Conservation (phyloP, 805 yeast genomes). For the Lipomyces spencermartinsiae region DNA sequence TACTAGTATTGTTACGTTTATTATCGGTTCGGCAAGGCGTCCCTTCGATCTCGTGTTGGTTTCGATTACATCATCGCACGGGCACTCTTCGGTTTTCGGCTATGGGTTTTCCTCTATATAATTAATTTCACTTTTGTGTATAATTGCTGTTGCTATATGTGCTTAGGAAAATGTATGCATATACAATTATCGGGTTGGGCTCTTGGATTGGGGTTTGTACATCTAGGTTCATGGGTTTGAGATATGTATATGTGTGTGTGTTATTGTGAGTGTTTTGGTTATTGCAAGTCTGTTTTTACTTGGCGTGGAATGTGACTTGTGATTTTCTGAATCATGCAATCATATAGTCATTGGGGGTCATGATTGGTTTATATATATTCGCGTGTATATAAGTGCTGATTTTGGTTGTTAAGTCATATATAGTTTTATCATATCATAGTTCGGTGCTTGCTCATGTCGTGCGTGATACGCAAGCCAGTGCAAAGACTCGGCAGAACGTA, state of each 20-base stretch:
- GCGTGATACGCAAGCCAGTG: no score
- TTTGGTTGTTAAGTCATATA: neutral
- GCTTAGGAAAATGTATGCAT: constrained; percentile 6
- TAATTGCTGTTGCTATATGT: neutral
- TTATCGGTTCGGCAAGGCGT: constrained; percentile 6
- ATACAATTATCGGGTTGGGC: constrained; percentile 2
- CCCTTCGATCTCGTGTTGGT: neutral
- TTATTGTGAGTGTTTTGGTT: constrained; percentile 3
- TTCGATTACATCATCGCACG: constrained; percentile 3
- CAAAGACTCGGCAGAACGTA: no score
- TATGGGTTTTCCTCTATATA: neutral
- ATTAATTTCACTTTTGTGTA: neutral
- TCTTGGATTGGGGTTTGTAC: constrained; percentile 10
- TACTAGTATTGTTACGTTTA: neutral
- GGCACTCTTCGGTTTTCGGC: neutral
- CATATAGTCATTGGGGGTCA: constrained; percentile 7
- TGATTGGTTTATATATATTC: constrained; percentile 6
- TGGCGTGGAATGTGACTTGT: constrained; percentile 1
- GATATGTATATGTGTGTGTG: constrained; percentile 1
- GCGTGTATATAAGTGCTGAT: constrained; percentile 3
- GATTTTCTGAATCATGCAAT: constrained; percentile 1
- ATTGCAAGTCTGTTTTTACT: neutral
- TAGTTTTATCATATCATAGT: neutral
- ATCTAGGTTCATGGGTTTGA: constrained; percentile 11
- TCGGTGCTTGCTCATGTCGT: neutral